Evolutionary conservation across 202 grass and related monocot genomes (phyloP), one percentile per base, ranked within the genome.

Genomic region (Zoysia matrella): DNA sequence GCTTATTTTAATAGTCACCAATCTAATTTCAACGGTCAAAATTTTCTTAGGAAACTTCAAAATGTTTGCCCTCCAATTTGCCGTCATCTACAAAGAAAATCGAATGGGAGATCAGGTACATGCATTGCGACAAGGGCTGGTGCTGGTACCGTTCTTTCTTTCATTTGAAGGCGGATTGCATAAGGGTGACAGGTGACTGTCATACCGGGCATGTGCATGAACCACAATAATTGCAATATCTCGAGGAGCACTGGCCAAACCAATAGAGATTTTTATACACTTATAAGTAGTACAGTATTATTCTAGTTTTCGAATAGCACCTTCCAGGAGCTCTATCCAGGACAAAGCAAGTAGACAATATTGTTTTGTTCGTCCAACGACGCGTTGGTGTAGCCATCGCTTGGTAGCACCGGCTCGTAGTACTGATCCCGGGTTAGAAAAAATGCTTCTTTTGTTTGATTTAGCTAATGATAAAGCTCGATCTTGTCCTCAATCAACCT

Each of bases 181-280:
- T 79, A 74, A 46, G 11, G 74, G 74, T 39, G 74, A 18, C 39
- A 67, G 74, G 80, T 14, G 79, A 82, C 71, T 52, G 54, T 64
- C 72, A 65, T 15, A 56, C 56, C 15, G 66, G 67, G 77, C 82
- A 89, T 85, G 82, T 89, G 82, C 87, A 81, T 85, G 72, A 52
- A 85, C 82, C 82, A 11, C 72, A 85, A 89, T 82, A 48, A 89
- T 85, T 77, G 82, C 77, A 56, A 40, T 14, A 18, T 44, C 71
- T 77, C 65, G 60, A 65, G 39, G 65, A 47, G 44, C 74, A 57
- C 48, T 71, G 11, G 4, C 16, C 83, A 78, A 58, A 4, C 67
- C 53, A 7, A 61, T 15, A 62, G 61, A 10, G 75, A 15, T 51
- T 76, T 69, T 39, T 40, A 13, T 49, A 51, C 44, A 55, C 1